These are phyloP conservation scores for Aspergillus ibericus DNA, from an alignment of 2,329 filamentous ascomycete species.

Conservation along the genomic window DNA sequence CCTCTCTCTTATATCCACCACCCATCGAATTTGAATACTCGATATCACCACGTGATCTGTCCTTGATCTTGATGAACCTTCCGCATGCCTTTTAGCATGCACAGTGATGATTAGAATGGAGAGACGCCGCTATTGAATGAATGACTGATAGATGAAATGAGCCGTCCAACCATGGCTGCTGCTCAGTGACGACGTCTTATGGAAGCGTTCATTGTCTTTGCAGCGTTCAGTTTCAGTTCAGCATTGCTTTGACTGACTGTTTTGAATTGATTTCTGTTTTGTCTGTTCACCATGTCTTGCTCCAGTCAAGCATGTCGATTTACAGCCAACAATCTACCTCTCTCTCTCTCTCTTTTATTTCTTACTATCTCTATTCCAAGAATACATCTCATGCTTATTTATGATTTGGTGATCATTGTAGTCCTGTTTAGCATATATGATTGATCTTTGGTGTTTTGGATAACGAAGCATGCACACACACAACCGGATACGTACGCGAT, in stretches of 20 bases:
- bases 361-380: neutral
- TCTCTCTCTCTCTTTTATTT: slow-evolving; percentile 6
- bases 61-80: slow-evolving; percentile 12
- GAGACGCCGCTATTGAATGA: slow-evolving; percentile 25
- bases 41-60: slow-evolving; percentile 5
- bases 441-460: too few species aligned
- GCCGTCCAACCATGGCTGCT: slow-evolving; percentile 1
- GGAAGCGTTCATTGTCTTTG: slow-evolving; percentile 14
- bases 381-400: slow-evolving; percentile 1
- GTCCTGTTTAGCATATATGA: neutral
- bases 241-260: slow-evolving; percentile 11
- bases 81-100: slow-evolving; percentile 6
- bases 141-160: slow-evolving; percentile 25
- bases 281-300: slow-evolving; percentile 1
- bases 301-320: neutral
- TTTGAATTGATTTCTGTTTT: slow-evolving; percentile 10
- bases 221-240: slow-evolving; percentile 13
- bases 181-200: slow-evolving; percentile 12
- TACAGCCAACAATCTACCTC: neutral
- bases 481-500: too few species aligned
- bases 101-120: slow-evolving; percentile 26
- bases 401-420: neutral
- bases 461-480: too few species aligned
- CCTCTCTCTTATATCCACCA: neutral
- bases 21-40: slow-evolving; percentile 9